Evolutionary conservation across 306 rosid species (phyloP).

Genomic region (Cucurbita moschata): DNA sequence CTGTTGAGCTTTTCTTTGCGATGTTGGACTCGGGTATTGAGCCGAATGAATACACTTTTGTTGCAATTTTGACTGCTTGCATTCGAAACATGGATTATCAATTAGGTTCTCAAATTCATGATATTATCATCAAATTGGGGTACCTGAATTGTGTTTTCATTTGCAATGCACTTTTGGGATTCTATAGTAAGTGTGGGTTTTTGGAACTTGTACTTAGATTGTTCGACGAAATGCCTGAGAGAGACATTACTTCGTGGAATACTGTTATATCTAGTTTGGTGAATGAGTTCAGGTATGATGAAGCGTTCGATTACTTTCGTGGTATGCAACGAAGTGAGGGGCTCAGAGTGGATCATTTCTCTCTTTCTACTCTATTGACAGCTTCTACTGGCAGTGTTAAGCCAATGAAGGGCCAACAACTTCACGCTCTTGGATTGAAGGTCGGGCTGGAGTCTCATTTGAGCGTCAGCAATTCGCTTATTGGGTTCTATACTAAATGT

Average conservation of each 20-base stretch:
- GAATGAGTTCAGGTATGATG: slow-evolving; percentile 24
- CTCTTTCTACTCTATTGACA: slow-evolving; percentile 47
- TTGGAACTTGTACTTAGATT: slow-evolving; percentile 22
- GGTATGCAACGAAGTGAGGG: slow-evolving; percentile 26
- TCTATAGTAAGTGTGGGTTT: slow-evolving; percentile 40
- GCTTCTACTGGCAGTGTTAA: slow-evolving; percentile 33
- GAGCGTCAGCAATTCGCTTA: slow-evolving; percentile 62
- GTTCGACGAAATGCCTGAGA: slow-evolving; percentile 37
- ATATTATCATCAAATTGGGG: slow-evolving; percentile 36
- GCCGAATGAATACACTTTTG: slow-evolving; percentile 59
- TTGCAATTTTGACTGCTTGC: slow-evolving; percentile 69
- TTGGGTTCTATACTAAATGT: slow-evolving; percentile 40
- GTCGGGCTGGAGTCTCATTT: slow-evolving; percentile 42
- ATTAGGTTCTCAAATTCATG: slow-evolving; percentile 56
- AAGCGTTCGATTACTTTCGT: slow-evolving; percentile 34
- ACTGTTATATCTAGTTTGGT: slow-evolving; percentile 37
- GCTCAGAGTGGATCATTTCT: slow-evolving; percentile 33
- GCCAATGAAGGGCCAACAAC: slow-evolving; percentile 32
- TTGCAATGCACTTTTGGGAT: slow-evolving; percentile 46
- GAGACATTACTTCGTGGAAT: slow-evolving; percentile 68
- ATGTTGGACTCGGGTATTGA: slow-evolving; percentile 37
- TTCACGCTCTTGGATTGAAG: slow-evolving; percentile 57
- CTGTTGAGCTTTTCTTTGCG: slow-evolving; percentile 41
- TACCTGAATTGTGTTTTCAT: slow-evolving; percentile 36
- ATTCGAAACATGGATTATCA: slow-evolving; percentile 19